Conservation (phyloP, 2,329 filamentous ascomycete genomes). For the Ascochyta koolunga region DNA sequence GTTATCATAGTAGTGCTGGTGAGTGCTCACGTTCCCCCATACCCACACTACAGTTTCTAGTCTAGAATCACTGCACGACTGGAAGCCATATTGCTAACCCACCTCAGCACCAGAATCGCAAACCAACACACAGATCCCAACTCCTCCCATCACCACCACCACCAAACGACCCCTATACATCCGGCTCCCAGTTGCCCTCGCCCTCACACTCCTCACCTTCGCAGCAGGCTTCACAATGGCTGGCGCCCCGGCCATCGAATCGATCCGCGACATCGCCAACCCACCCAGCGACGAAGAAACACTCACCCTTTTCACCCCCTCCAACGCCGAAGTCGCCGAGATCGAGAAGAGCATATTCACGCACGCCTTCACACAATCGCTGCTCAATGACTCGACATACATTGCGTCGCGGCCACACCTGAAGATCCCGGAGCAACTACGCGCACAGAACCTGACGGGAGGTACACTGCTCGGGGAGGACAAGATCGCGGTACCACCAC, state of each 20-base stretch:
- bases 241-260: slow-evolving; percentile 58
- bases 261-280: slow-evolving; percentile 56
- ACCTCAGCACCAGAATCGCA: slow-evolving; percentile 17
- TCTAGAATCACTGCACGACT: background rate
- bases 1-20: slow-evolving; percentile 26
- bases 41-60: background rate
- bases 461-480: slow-evolving; percentile 77
- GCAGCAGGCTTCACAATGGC: slow-evolving; percentile 65
- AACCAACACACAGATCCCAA: slow-evolving; percentile 19
- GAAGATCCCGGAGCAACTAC: slow-evolving; percentile 76
- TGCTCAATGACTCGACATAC: slow-evolving; percentile 71
- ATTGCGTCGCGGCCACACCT: slow-evolving; percentile 83
- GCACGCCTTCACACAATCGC: slow-evolving; percentile 73
- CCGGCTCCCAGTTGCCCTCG: slow-evolving; percentile 54
- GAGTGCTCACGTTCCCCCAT: slow-evolving; percentile 9
- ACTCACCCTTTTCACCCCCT: slow-evolving; percentile 66
- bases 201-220: slow-evolving; percentile 56
- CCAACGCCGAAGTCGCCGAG: slow-evolving; percentile 58
- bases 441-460: slow-evolving; percentile 78
- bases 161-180: slow-evolving; percentile 31
- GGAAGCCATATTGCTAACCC: slow-evolving; percentile 4
- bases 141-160: slow-evolving; percentile 6
- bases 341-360: slow-evolving; percentile 76
- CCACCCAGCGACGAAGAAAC: slow-evolving; percentile 75
- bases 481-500: slow-evolving; percentile 80